Percentiles rank a stretch among this genome's conserved stretches.
Evolutionary conservation across 2,329 filamentous ascomycete genomes (phyloP).

Genomic region (Elsinoe australis): DNA sequence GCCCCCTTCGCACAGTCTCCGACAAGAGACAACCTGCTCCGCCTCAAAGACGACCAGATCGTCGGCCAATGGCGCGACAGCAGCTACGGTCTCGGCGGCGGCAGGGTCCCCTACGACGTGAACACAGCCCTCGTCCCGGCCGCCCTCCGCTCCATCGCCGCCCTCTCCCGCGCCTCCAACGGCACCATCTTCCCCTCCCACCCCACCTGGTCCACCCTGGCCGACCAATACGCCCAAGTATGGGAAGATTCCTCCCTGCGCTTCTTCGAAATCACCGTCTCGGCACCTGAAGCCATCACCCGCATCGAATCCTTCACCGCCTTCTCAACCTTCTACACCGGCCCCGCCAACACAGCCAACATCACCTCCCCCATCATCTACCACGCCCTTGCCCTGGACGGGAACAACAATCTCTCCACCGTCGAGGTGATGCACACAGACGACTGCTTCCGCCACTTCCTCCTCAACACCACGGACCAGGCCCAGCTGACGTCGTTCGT

Average conservation of each 20-base stretch:
- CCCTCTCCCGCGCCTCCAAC: conserved; percentile 40
- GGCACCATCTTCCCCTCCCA: conserved; percentile 42
- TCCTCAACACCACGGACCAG: conserved; percentile 54
- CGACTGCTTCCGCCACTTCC: conserved; percentile 55
- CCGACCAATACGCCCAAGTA: conserved; percentile 47
- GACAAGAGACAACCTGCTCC: conserved; percentile 48
- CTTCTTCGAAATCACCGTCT: conserved; percentile 48
- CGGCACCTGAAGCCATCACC: conserved; percentile 37
- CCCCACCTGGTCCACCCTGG: conserved; percentile 40
- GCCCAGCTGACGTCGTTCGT: conserved; percentile 50
- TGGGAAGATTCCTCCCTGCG: conserved; percentile 55
- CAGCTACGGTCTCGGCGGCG: conserved; percentile 52
- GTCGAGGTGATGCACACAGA: conserved; percentile 58
- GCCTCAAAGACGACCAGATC: conserved; percentile 46
- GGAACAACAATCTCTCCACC: conserved; percentile 41
- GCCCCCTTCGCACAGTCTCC: conserved; percentile 43
- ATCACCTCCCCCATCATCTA: conserved; percentile 44
- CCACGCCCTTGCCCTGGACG: conserved; percentile 52
- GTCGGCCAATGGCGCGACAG: conserved; percentile 60
- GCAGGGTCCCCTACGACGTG: conserved; percentile 57
- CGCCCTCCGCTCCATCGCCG: conserved; percentile 51
- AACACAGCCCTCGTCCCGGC: conserved; percentile 57
- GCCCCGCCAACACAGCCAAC: conserved; percentile 37
- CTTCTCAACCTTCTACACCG: conserved; percentile 34
- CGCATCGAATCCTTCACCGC: conserved; percentile 45